Evolutionary conservation across 805 yeast genomes (phyloP), one percentile per base, ranked within the genome.

Genomic region (Alloascoidea africana): DNA sequence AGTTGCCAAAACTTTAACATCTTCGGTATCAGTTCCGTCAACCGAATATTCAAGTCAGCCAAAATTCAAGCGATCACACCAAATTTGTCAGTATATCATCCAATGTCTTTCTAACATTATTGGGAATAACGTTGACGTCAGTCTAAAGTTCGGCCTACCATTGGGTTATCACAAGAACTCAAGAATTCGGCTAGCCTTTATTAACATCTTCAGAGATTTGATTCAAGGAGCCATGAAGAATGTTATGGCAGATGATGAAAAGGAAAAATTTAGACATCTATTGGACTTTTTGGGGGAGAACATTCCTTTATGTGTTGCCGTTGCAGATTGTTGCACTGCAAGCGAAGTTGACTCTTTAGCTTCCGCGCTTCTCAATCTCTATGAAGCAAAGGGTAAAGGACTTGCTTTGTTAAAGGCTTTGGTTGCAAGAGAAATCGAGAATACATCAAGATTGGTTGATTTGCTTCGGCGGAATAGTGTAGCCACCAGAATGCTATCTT

Each of bases 401-500:
- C 39, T 43, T 34, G 40, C 38, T 42, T 54, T 81, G 16, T 73
- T 83, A 32, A 54, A 67, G 2, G 63, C 67, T 5, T 56, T 81
- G 35, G 60, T 84, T 14, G 60, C 59, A 18, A 72, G 70, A 41
- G 94, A 84, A 51, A 77, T 85, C 16, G 51, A 60, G 37, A 62
- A 58, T 18, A 73, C 82, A 0, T 56, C 69, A 1, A 68, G 78
- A 42, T 69, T 81, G 14, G 71, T 81, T 18, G 91, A 82, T 49
- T 72, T 85, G 18, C 63, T 85, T 46, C 66, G 95, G 48, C 68
- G 91, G 38, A 85, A 85, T 52, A 76, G 87, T 38, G 79, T 84
- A 27, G 81, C 91, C 19, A 84, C 94, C 0, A 68, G 86, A 46
- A 64, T 84, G 37, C 62, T 84, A 37, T 76, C 87, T 0, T 60